Evolutionary conservation across 331 rosid species (phyloP), one percentile per base, ranked within the genome.

Genomic region (Rhamnella rubrinervis): DNA sequence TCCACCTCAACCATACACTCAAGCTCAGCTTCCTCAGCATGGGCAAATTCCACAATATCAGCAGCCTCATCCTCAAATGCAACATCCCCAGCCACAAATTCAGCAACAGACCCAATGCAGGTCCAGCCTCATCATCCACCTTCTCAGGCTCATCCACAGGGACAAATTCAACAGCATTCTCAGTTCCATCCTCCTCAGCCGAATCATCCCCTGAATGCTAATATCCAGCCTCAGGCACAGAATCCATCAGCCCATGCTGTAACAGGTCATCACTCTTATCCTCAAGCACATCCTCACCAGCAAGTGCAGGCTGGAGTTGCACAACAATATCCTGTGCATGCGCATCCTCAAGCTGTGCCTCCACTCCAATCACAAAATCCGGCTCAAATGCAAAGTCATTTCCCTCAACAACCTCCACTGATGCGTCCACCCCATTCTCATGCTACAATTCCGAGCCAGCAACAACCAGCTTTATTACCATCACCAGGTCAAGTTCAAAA

Each of bases 61-160:
- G 77, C 96, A 90, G 71, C 78, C 92, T 73, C 92, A 85, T 56
- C 71, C 86, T 49, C 91, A 86, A 23, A 38, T 61, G 53, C 95
- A 80, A 44, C 92, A 85, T 50, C 68, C 86, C 35, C 91, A 77
- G 62, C 82, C 82, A 74, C 90, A 86, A 10, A 81, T 85, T 80
- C 96, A 86, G 85, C 98, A 77, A 82, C 87, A 87, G 78, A 82
- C 79, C 50, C 86, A 73, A 76, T 67, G 72, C 92, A 87, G 55
- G 62, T 79, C 69, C 96, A 73, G 66, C 88, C 68, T 52, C 95
- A 78, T 62, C 84, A 74, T 80, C 85, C 88, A 23, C 83, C 59
- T 78, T 80, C 96, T 75, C 82, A 72, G 66, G 52, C 66, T 66
- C 96, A 84, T 67, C 84, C 77, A 51, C 83, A 73, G 66, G 87